These are phyloP conservation scores for Davidsoniella eucalypti DNA, from an alignment of 2,329 filamentous ascomycete genomes.

Conservation along the genomic window DNA sequence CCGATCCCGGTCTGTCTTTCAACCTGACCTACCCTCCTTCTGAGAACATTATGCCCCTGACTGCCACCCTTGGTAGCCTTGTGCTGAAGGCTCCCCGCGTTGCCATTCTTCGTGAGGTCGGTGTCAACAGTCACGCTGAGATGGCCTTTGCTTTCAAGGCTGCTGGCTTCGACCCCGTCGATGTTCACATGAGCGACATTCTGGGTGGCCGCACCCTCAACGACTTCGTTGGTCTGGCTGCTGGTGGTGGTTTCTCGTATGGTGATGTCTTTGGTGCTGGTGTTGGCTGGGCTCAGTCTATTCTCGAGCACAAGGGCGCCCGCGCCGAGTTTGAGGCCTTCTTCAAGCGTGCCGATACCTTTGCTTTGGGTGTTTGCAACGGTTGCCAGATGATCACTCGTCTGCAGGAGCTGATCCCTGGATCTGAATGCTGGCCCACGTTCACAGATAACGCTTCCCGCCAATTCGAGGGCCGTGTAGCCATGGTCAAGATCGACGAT, in stretches of 20 bases:
- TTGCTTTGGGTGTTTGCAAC: slow-evolving; percentile 88
- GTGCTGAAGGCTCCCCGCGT: slow-evolving; percentile 50
- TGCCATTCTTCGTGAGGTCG: slow-evolving; percentile 86
- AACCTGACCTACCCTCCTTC: slow-evolving; percentile 65
- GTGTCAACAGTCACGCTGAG: slow-evolving; percentile 89
- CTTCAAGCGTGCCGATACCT: slow-evolving; percentile 79
- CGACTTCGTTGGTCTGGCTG: slow-evolving; percentile 74
- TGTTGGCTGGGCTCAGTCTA: slow-evolving; percentile 88
- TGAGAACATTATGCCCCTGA: slow-evolving; percentile 57
- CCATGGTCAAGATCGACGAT: slow-evolving; percentile 56
- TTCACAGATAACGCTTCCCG: slow-evolving; percentile 74
- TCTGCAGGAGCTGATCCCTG: slow-evolving; percentile 64
- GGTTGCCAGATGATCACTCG: slow-evolving; percentile 89
- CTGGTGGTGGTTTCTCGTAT: slow-evolving; percentile 95
- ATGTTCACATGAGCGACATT: slow-evolving; percentile 95
- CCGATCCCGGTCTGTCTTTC: slow-evolving; percentile 71
- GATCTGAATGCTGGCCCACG: slow-evolving; percentile 66
- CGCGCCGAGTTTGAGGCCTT: slow-evolving; percentile 67
- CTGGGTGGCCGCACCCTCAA: slow-evolving; percentile 62
- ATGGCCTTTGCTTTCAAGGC: slow-evolving; percentile 93
- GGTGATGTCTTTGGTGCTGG: slow-evolving; percentile 72
- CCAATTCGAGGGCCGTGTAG: slow-evolving; percentile 78
- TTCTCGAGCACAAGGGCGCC: slow-evolving; percentile 64
- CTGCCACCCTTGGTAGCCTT: slow-evolving; percentile 27
- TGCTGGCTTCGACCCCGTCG: slow-evolving; percentile 79